Percentiles rank a stretch among this genome's conserved stretches.
Evolutionary conservation across 768 basidiomycete species (phyloP).

Genomic region (Trametopsis cervina): DNA sequence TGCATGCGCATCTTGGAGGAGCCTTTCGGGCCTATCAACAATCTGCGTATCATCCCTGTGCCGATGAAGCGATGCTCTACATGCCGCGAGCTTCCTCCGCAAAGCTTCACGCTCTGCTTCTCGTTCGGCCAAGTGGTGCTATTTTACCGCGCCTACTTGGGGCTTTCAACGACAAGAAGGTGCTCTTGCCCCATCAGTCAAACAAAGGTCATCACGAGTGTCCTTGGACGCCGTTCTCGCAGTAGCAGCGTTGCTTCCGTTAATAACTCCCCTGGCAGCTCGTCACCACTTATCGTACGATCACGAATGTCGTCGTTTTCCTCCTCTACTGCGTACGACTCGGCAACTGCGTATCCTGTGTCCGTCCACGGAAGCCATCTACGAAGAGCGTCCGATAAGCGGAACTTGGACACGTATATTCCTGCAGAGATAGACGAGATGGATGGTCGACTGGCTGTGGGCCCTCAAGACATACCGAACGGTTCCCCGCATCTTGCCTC

Average conservation of each 20-base stretch:
- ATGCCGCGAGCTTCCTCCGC: constrained; percentile 62
- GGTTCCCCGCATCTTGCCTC: constrained; percentile 5
- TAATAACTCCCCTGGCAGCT: constrained; percentile 26
- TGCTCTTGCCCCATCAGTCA: constrained; percentile 59
- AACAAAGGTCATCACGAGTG: constrained; percentile 40
- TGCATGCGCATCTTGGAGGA: constrained; percentile 59
- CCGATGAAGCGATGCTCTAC: constrained; percentile 51
- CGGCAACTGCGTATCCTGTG: constrained; percentile 61
- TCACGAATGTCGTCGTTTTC: constrained; percentile 42
- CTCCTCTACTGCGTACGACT: constrained; percentile 29
- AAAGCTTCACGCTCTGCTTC: constrained; percentile 59
- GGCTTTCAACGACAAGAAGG: constrained; percentile 44
- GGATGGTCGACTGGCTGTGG: constrained; percentile 18
- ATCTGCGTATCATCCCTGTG: constrained; percentile 54
- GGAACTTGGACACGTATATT: constrained; percentile 18
- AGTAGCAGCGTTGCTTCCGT: constrained; percentile 42
- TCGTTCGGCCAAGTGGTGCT: constrained; percentile 58
- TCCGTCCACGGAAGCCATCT: constrained; percentile 77
- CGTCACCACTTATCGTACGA: constrained; percentile 42
- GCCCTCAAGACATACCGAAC: constrained; percentile 26
- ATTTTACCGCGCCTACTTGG: constrained; percentile 54
- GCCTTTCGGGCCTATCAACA: constrained; percentile 47
- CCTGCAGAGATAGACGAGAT: constrained; percentile 20
- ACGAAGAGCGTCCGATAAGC: constrained; percentile 63
- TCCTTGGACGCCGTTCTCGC: constrained; percentile 50